Evolutionary conservation across 2,329 filamentous ascomycete species (phyloP).

Genomic region (Phyllosticta paracitricarpa): DNA sequence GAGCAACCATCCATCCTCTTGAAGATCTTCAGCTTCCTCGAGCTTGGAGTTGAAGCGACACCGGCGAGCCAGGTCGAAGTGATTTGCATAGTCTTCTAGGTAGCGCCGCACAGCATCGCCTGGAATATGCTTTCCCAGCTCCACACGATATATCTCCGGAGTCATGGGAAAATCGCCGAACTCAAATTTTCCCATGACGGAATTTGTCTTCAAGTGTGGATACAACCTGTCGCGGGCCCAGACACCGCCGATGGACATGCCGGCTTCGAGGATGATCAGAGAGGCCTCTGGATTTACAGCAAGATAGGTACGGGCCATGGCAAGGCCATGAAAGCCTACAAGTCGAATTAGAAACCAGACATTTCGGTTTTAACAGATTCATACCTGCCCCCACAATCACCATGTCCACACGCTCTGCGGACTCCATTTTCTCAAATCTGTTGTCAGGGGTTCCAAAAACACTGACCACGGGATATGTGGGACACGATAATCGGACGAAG

Average conservation of each 20-base stretch:
- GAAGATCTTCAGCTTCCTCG: conserved; percentile 34
- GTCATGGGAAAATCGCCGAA: conserved; percentile 28
- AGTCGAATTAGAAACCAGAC: background rate
- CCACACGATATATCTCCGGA: conserved; percentile 19
- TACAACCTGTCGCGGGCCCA: conserved; percentile 36
- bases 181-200: conserved; percentile 30
- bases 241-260: conserved; percentile 31
- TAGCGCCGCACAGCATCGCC: conserved; percentile 49
- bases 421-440: background rate
- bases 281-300: conserved; percentile 31
- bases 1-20: conserved; percentile 25
- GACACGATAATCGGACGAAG: background rate
- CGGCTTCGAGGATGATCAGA: conserved; percentile 35
- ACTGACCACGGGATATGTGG: background rate
- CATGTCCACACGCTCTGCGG: background rate
- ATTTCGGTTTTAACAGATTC: background rate
- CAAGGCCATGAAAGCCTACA: conserved; percentile 32
- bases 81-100: conserved; percentile 36
- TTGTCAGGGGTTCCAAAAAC: background rate
- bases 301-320: conserved; percentile 39
- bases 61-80: conserved; percentile 40
- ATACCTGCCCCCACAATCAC: conserved; percentile 4
- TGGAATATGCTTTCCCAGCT: conserved; percentile 48
- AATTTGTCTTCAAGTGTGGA: conserved; percentile 35
- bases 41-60: conserved; percentile 46